Evolutionary conservation across 495 filamentous ascomycete species (phyloP), one percentile per base, ranked within the genome.

Genomic region (Choiromyces venosus): DNA sequence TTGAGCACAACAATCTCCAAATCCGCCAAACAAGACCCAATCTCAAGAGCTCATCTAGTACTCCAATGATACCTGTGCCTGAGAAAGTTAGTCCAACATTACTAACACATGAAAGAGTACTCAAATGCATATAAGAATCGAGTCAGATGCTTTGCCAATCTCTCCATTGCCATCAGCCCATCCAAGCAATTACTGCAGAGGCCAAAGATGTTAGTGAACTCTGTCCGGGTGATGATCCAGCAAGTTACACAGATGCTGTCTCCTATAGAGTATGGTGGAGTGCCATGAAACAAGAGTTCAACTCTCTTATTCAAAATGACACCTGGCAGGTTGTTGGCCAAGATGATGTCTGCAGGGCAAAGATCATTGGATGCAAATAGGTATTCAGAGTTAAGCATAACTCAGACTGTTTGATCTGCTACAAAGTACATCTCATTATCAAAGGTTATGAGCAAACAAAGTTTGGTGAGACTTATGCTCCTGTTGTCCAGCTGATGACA

Each of bases 361-460:
- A 74, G 16, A n/a, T 71, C 46, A 70, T 79, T 68, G 66, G 69
- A 8, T 68, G 66, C 52, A 72, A 61, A 67, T 79, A 75, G 77
- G 75, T 77, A 1, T 77, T 64, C 42, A 72, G 71, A 18, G 73
- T 37, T 0, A 79, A 73, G 61, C 12, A n/a, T 0, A 74, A 71
- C 36, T 16, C 37, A 16, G 68, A 76, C 35, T 35, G 68, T 2
- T 71, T 37, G 10, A 73, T 36, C 21, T 29, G 74, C 21, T 79
- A 68, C 33, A 77, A 79, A 38, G 77, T 70, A 0, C 37, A 69
- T 35, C 56, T 79, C 19, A 74, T 79, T 12, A 56, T 74, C 61
- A 71, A 71, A 65, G 71, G 71, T 6, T 79, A 42, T 33, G 18
- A 76, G 36, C 77, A 79, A 61, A 36, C 37, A 8, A 29, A 79